Evolutionary conservation across 805 yeast species (phyloP), one percentile per base, ranked within the genome.

Genomic region (Citeromyces nyonsensis): DNA sequence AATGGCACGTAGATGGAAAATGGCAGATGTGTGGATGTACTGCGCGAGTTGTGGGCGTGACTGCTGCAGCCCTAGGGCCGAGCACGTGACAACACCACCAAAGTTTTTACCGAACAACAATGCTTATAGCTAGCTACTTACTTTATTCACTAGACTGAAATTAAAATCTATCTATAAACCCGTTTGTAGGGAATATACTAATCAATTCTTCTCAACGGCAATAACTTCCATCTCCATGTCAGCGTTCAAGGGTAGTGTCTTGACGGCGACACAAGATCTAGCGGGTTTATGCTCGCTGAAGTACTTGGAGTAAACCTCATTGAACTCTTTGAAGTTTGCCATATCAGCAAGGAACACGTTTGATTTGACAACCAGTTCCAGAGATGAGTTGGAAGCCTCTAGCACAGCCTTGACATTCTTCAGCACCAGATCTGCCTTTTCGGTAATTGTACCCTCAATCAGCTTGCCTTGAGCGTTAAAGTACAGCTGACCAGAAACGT

Each of bases 261-360:
- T 77, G 40, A 86, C 97, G 29, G 96, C 96, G 45, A 91, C 94
- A 66, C 96, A 91, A 2, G 96, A 82, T 70, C 98, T 83, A 26
- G 97, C 97, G 29, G 98, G 97, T 55, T 78, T 79, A 61, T 78
- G 88, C 30, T 57, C 62, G 48, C 52, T 66, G 62, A 83, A 83
- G 59, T 80, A 76, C 56, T 75, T 66, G 37, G 72, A 73, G 59
- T 91, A 91, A 33, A 82, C 94, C 42, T 64, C 67, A 63, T 91
- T 91, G 64, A 91, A 81, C 40, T 71, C 79, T 39, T 69, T 83
- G 50, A 91, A 91, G 52, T 79, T 70, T 46, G 63, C 62, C 78
- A 91, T 88, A 57, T 91, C 95, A 38, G 94, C 76, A 55, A 91
- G 72, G 66, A 83, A 91, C 44, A 88, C 69, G 54, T 78, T 88